Evolutionary conservation across 306 rosid species (phyloP).

Genomic region (Cucurbita pepo): DNA sequence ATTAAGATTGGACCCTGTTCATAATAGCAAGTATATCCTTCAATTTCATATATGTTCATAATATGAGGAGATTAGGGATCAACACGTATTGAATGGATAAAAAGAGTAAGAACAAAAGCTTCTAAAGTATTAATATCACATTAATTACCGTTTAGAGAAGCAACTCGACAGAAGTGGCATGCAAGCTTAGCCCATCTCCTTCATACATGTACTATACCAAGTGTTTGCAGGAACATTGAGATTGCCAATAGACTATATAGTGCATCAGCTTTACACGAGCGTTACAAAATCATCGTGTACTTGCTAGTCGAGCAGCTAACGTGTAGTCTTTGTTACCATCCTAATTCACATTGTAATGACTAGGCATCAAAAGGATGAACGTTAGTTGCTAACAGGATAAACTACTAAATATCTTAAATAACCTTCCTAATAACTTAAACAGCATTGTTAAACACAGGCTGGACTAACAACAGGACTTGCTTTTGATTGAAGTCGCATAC

Average conservation of each 20-base stretch:
- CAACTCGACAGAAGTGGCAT: background rate
- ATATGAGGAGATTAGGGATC: too few species aligned
- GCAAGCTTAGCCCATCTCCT: background rate
- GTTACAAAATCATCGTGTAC: background rate
- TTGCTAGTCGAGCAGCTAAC: background rate
- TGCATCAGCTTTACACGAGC: background rate
- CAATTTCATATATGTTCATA: too few species aligned
- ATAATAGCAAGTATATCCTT: too few species aligned
- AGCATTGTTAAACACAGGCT: constrained; percentile 16
- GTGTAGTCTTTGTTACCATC: background rate
- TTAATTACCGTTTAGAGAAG: background rate
- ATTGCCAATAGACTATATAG: background rate
- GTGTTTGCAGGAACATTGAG: background rate
- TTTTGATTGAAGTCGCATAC: constrained; percentile 26
- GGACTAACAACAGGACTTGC: constrained; percentile 29
- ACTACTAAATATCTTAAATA: background rate
- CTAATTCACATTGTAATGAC: background rate
- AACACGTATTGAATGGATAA: background rate
- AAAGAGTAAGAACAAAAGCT: background rate
- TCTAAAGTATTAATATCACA: background rate
- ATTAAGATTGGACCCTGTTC: too few species aligned
- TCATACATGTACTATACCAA: background rate
- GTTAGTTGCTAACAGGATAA: background rate
- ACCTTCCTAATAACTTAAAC: background rate
- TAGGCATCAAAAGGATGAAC: background rate